Evolutionary conservation across 768 basidiomycete genomes (phyloP), one percentile per base, ranked within the genome.

Genomic region (Boletus sp.): DNA sequence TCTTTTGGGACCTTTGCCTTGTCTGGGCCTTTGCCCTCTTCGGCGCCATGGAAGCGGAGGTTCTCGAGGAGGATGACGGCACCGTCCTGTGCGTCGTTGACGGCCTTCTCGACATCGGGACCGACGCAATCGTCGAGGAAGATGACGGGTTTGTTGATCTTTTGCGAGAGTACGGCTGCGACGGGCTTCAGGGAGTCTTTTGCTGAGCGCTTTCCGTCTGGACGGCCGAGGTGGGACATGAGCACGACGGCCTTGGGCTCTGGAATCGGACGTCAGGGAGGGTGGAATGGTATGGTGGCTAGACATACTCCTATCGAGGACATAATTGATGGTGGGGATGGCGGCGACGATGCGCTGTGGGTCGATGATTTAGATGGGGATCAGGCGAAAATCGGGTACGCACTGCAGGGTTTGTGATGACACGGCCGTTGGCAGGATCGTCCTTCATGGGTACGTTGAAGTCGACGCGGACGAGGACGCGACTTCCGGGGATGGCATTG

Each of bases 211-310:
- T 92, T 90, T 65, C 96, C 96, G 74, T 98, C 94, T 10, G 96
- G 96, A 61, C 96, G 92, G 24, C 96, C 97, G 54, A 99, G 85
- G 74, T 99, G 96, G 68, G 96, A 98, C 94, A 98, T 97, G 69
- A 98, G 85, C 64, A 92, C 83, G 69, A 98, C 88, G 55, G 82
- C 80, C 56, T 84, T 81, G 57, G 95, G 93, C 55, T 84, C 92
- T 94, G 44, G 15, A 8, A 47, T 7, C 0, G n/a, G 18, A 50
- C 4, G 36, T 57, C 12, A 62, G 49, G 50, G 24, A 39, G 39
- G 3, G 33, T 29, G 1, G n/a, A 9, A 24, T 5, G 2, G 11
- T 2, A 28, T 0, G 29, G 29, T 11, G 42, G 41, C 64, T 7
- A 45, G 5, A 41, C 75, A 56, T 58, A 86, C 95, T 92, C 59